Percentiles rank a stretch among this genome's conserved stretches.
phyloP scores from a whole-genome alignment of 1,139 yeast species.

The Sugiyamaella novakii region DNA sequence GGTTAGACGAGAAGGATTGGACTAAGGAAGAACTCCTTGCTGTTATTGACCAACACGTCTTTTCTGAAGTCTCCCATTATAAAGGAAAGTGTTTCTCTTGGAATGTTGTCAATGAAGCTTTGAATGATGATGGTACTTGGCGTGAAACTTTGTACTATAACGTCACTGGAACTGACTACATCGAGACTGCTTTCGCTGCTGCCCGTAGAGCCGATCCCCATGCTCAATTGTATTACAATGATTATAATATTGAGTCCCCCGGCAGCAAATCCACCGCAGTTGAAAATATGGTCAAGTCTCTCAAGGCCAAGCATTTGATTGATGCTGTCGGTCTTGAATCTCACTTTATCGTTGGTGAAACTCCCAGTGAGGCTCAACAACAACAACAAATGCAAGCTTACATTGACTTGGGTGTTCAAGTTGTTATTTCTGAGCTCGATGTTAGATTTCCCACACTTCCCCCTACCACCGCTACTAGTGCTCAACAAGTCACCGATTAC shows the following conservation, averaged over 20 bases:
- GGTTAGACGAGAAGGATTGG: constrained; percentile 18
- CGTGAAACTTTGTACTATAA: constrained; percentile 22
- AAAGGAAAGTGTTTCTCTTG: constrained; percentile 20
- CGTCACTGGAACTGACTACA: constrained; percentile 23
- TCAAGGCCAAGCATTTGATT: constrained; percentile 16
- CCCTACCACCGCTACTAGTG: constrained; percentile 6
- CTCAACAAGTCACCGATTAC: constrained; percentile 17
- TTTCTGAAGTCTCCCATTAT: constrained; percentile 20
- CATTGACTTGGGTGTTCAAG: constrained; percentile 16
- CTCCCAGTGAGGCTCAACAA: constrained; percentile 19
- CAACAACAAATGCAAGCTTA: constrained; percentile 17
- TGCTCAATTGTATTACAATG: constrained; percentile 23
- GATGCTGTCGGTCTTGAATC: constrained; percentile 24
- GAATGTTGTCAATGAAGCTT: constrained; percentile 24
- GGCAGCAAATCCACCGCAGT: constrained; percentile 22
- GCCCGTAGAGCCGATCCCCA: constrained; percentile 23
- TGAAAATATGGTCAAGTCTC: constrained; percentile 16
- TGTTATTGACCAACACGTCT: constrained; percentile 19
- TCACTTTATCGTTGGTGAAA: constrained; percentile 17
- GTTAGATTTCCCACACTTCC: constrained; percentile 16
- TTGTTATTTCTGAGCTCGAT: constrained; percentile 17
- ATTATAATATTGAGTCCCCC: constrained; percentile 22
- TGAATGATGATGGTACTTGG: constrained; percentile 23
- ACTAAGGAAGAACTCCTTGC: constrained; percentile 13
- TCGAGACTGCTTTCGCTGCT: constrained; percentile 21